A percentile compares a stretch with the other conserved stretches of the same genome.
Conservation (phyloP, 805 yeast species). For the Cyberlindnera saturnus region DNA sequence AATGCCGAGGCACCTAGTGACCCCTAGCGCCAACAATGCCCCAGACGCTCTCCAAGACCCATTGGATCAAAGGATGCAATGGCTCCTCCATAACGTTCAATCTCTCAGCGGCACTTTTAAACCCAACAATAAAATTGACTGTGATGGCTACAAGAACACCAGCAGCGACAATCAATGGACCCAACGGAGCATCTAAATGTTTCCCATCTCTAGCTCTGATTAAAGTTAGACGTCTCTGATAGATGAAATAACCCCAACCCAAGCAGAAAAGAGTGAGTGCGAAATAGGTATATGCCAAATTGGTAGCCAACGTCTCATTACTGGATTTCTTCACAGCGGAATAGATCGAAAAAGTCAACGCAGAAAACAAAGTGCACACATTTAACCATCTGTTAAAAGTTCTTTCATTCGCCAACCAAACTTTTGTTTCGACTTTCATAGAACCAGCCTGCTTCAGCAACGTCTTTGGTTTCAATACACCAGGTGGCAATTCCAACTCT, state of each 20-base stretch:
- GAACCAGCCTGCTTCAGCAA: conserved; percentile 88
- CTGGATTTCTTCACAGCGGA: conserved; percentile 66
- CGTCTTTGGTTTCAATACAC: conserved; percentile 75
- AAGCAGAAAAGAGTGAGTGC: conserved; percentile 77
- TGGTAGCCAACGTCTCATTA: conserved; percentile 55
- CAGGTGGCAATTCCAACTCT: conserved; percentile 81
- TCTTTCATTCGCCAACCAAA: conserved; percentile 97
- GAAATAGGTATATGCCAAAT: conserved; percentile 75
- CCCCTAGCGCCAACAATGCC: conserved; percentile 28
- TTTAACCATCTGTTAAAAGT: conserved; percentile 95
- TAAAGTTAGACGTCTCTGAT: conserved; percentile 59
- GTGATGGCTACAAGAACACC: conserved; percentile 62
- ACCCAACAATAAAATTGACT: conserved; percentile 68
- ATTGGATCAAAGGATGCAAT: conserved; percentile 21
- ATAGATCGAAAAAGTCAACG: conserved; percentile 79
- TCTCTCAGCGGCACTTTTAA: conserved; percentile 32
- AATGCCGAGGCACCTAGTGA: conserved; percentile 1
- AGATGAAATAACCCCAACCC: conserved; percentile 82
- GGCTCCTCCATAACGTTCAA: conserved; percentile 11
- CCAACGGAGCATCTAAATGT: conserved; percentile 85
- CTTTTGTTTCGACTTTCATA: conserved; percentile 92
- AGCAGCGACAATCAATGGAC: conserved; percentile 75
- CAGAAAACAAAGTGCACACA: conserved; percentile 77
- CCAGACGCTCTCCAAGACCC: conserved; percentile 26
- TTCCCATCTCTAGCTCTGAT: conserved; percentile 79